Conservation (phyloP, 78 protist species). For the Anaeramoeba flamelloides region DNA sequence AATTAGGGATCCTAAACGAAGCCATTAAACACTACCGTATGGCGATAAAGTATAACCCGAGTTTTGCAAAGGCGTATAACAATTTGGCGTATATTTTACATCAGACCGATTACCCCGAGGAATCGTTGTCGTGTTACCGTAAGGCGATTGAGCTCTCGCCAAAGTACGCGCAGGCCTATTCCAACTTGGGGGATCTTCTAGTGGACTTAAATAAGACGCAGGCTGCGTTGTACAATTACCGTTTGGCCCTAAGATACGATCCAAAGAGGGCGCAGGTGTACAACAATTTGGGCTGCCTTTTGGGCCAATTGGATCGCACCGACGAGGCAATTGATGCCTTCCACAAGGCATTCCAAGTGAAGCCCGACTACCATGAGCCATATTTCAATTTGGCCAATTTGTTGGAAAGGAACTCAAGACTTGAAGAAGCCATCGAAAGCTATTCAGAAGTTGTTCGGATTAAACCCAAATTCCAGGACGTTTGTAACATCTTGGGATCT, state of each 20-base stretch:
- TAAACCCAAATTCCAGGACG: slow-evolving; percentile 25
- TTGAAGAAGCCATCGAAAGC: slow-evolving; percentile 21
- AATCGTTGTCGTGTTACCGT: slow-evolving; percentile 18
- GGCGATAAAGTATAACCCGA: slow-evolving; percentile 27
- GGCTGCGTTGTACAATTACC: slow-evolving; percentile 29
- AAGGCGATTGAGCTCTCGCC: slow-evolving; percentile 36
- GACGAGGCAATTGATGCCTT: background rate
- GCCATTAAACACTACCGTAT: slow-evolving; percentile 28
- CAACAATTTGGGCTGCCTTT: slow-evolving; percentile 26
- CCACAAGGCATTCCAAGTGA: slow-evolving; percentile 20
- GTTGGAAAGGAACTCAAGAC: slow-evolving; percentile 35
- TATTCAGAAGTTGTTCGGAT: slow-evolving; percentile 17
- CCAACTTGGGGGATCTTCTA: slow-evolving; percentile 46
- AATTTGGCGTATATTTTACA: slow-evolving; percentile 40
- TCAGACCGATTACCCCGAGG: slow-evolving; percentile 13
- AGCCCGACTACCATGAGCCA: slow-evolving; percentile 30
- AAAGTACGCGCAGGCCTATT: slow-evolving; percentile 34
- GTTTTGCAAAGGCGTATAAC: slow-evolving; percentile 37
- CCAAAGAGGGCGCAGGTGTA: slow-evolving; percentile 25
- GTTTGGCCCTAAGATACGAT: slow-evolving; percentile 15
- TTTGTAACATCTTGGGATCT: slow-evolving; percentile 37
- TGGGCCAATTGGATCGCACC: background rate
- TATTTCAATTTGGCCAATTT: slow-evolving; percentile 38
- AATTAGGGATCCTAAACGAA: slow-evolving; percentile 8
- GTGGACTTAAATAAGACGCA: slow-evolving; percentile 21